These are phyloP conservation scores for Trichoderma lentiforme DNA, from an alignment of 2,329 filamentous ascomycete genomes.

Conservation along the genomic window DNA sequence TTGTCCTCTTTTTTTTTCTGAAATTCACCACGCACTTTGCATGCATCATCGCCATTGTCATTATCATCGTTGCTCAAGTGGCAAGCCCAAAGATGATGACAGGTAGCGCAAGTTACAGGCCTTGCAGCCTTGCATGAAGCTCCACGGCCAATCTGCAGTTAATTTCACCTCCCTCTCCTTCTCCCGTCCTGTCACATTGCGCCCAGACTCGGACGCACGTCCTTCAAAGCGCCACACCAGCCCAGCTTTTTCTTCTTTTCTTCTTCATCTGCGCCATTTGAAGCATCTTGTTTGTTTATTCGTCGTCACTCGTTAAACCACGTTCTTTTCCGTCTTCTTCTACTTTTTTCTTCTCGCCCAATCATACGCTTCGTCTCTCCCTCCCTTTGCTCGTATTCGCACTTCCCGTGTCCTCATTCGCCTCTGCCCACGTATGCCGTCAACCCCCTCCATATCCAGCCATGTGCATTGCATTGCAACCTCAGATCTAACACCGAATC, in stretches of 20 bases:
- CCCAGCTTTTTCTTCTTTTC: background rate
- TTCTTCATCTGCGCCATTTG: background rate
- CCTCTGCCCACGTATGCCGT: constrained; percentile 2
- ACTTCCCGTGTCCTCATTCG: background rate
- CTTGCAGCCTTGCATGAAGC: background rate
- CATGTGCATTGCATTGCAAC: constrained; percentile 3
- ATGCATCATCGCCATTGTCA: background rate
- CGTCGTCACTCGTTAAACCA: background rate
- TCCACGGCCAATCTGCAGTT: constrained; percentile 2
- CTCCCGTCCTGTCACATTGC: background rate
- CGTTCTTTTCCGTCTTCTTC: background rate
- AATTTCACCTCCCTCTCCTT: background rate
- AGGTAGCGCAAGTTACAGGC: background rate
- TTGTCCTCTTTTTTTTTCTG: background rate
- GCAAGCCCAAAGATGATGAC: background rate
- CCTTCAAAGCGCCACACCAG: background rate
- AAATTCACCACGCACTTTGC: background rate
- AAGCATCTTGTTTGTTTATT: background rate
- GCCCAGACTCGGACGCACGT: background rate
- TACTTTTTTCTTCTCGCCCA: background rate
- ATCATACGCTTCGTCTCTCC: background rate
- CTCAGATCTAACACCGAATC: constrained; percentile 10
- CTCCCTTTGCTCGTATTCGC: constrained; percentile 10
- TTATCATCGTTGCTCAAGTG: background rate
- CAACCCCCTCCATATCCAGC: constrained; percentile 2